phyloP scores from a whole-genome alignment of 2,329 filamentous ascomycete genomes.

The Metarhizium sp. region DNA sequence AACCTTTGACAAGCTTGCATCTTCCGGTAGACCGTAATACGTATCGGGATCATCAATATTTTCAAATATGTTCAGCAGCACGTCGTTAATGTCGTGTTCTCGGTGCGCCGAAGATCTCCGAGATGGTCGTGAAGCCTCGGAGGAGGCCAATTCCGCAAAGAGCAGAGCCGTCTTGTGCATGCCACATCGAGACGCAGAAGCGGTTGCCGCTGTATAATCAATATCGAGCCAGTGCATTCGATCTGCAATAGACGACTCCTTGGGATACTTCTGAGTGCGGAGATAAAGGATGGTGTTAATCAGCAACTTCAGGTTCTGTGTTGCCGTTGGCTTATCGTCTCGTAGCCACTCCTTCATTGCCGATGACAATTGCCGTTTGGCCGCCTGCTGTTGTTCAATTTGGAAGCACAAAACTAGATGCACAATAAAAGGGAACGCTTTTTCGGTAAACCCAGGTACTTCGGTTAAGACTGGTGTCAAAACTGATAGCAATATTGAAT shows the following conservation, averaged over 20 bases:
- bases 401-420: constrained; percentile 71
- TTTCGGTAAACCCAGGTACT: constrained; percentile 61
- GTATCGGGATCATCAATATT: constrained; percentile 93
- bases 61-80: constrained; percentile 76
- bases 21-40: constrained; percentile 84
- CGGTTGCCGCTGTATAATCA: constrained; percentile 60
- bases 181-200: constrained; percentile 65
- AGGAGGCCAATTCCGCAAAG: constrained; percentile 65
- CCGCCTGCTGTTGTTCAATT: constrained; percentile 46
- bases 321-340: constrained; percentile 25
- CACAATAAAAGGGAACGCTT: constrained; percentile 72
- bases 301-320: constrained; percentile 60
- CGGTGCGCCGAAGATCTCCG: constrained; percentile 55
- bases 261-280: constrained; percentile 66
- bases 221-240: constrained; percentile 79
- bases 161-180: constrained; percentile 84
- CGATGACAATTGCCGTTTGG: constrained; percentile 55
- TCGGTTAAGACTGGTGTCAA: constrained; percentile 56
- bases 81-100: constrained; percentile 49
- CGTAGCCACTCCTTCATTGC: constrained; percentile 57
- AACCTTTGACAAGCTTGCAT: constrained; percentile 66
- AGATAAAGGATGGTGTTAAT: constrained; percentile 79
- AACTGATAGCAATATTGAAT: constrained; percentile 60
- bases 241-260: constrained; percentile 70
- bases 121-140: constrained; percentile 46